Evolutionary conservation across 2,329 filamentous ascomycete genomes (phyloP), one percentile per base, ranked within the genome.

Genomic region (Fusarium sp.): DNA sequence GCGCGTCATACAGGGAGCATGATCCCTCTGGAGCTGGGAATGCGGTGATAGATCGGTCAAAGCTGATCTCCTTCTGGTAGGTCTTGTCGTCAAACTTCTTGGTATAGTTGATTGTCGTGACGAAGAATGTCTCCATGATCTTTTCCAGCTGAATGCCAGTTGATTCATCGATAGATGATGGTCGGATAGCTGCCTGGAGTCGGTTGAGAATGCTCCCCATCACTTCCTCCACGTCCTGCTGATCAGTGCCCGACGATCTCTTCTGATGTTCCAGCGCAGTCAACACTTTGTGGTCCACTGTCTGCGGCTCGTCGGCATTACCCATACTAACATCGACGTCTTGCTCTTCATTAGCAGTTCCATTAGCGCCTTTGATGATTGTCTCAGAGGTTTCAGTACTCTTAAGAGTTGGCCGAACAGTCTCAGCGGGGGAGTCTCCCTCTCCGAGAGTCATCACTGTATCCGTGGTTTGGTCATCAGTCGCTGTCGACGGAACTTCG

Each of bases 191-290:
- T 61, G 94, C 95, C 78, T 96, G 93, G n/a, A 98, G 86, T 59
- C 96, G 93, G 79, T 96, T 95, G 67, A 98, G 90, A 29, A 98
- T 93, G 77, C 96, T 96, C 67, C 94, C 94, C 84, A 98, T 95
- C 53, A 98, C 96, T 82, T 99, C 96, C 14, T 95, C 95, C 6
- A 98, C 96, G 82, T 99, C 96, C 83, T 99, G 95, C 79, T 99
- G 96, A 36, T 94, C 86, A 0, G 87, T 89, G 4, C 87, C 87
- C 11, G 85, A 86, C 35, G 83, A 83, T 77, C 84, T 72, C 63
- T 84, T 84, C 78, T 83, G 85, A 76, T 83, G 84, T 75, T 85
- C 86, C 29, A 85, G 83, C 6, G 82, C 86, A 64, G 78, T 83
- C 53, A 81, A 81, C 11, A 88, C 85, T 62, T 84, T 84, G 57